Conservation (phyloP, 192 early-diverging fungal genomes). For the Gigaspora rosea region DNA sequence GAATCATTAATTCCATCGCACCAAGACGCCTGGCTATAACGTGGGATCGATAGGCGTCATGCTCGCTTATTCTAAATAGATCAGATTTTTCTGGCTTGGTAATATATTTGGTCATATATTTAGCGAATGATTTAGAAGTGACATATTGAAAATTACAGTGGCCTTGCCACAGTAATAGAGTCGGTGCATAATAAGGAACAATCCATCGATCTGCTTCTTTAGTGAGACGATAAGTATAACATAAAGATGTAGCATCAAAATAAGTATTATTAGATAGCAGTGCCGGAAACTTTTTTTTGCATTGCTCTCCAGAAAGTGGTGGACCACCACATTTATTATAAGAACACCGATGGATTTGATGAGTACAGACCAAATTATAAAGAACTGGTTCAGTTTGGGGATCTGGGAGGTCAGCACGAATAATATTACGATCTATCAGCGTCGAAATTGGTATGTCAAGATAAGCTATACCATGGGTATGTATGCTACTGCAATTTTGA, state of each 20-base stretch:
- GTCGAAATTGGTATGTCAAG: background rate
- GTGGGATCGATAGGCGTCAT: background rate
- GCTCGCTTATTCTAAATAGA: background rate
- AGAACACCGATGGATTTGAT: background rate
- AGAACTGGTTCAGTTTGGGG: slow-evolving; percentile 8
- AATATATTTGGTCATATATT: too few relatives aligned
- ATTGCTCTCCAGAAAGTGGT: background rate
- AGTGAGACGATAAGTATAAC: background rate
- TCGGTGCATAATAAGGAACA: background rate
- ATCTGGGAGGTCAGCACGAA: background rate
- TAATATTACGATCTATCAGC: background rate
- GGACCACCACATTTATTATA: background rate
- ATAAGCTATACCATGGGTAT: too few relatives aligned
- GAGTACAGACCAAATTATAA: background rate
- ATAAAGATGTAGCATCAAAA: background rate
- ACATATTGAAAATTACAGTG: too few relatives aligned
- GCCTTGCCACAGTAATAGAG: background rate
- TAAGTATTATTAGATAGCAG: background rate
- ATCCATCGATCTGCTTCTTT: background rate
- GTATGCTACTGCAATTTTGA: too few relatives aligned
- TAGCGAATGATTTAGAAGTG: too few relatives aligned
- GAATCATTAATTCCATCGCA: too few relatives aligned
- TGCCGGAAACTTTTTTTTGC: background rate
- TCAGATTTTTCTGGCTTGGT: too few relatives aligned
- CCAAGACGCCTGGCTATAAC: too few relatives aligned